Base-by-base conservation (phyloP, 352 stramenopile genomes). In the Peronospora tabacina region DNA sequence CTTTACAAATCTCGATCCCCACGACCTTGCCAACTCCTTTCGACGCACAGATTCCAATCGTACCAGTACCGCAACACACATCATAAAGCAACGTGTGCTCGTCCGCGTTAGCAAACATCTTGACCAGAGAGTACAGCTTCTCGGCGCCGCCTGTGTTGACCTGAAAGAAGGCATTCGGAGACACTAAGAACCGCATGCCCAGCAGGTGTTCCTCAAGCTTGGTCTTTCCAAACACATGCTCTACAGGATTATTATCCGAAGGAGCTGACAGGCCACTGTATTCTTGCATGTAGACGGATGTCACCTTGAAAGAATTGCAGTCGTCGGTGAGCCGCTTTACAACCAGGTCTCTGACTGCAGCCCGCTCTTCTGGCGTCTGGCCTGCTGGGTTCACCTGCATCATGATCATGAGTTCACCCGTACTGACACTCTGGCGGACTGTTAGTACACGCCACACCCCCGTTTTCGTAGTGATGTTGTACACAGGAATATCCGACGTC, bases 41-140 rank as follows among this genome's bases (percentile, higher is more conserved):
- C 5, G 95, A 87, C 59, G 94, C 85, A 41, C 80, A 95, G 51
- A 98, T 95, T 0, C 96, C 96, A 49, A 99, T 99, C 5, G 95
- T 98, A 29, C 96, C 96, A 12, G 96, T 99, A 15, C 96, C 96
- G 61, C 96, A 99, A 69, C 96, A 99, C 13, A 99, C 96, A 58
- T 99, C 96, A 49, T 99, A 95, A 3, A 98, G 64, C 29, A 97
- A 53, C 20, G 78, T 97, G 42, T 90, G 66, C 30, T 79, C 70
- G 38, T 88, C 66, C 15, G 70, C 70, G 13, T 71, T 68, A 49
- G 87, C 74, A 49, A 85, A 80, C 35, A 97, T 70, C 44, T 96
- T 87, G n/a, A 98, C 90, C 52, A 97, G 82, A 40, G 83, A 80
- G 70, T 98, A 99, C 0, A 99, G 79, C 30, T 88, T 79, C 68